phyloP scores from a whole-genome alignment of 164 flowering plant genomes.

The Cinnamomum chago region DNA sequence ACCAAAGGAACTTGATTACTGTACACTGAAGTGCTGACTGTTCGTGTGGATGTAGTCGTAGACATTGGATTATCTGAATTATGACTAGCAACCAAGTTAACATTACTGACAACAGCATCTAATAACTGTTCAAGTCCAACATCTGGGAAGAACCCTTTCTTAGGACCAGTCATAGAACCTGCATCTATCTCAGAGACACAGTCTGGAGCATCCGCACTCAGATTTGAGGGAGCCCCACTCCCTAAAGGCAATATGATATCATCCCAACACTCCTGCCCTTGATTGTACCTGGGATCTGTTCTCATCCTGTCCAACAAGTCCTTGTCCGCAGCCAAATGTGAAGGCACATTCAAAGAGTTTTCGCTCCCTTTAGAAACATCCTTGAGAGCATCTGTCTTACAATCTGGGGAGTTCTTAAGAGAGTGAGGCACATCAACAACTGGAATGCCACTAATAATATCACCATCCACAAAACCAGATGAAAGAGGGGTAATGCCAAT shows the following conservation, averaged over 20 bases:
- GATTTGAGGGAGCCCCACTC: conserved; percentile 16
- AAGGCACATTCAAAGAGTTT: conserved; percentile 15
- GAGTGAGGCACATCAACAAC: conserved; percentile 24
- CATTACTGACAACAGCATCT: conserved; percentile 26
- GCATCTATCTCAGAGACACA: conserved; percentile 36
- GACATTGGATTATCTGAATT: conserved; percentile 42
- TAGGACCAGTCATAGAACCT: conserved; percentile 21
- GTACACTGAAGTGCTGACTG: conserved; percentile 26
- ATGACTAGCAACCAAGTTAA: conserved; percentile 24
- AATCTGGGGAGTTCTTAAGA: conserved; percentile 27
- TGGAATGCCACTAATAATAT: background rate
- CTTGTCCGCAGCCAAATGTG: conserved; percentile 18
- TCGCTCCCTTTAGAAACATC: conserved; percentile 19
- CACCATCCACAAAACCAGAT: conserved; percentile 19
- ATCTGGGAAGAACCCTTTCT: conserved; percentile 59
- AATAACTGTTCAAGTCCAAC: conserved; percentile 55
- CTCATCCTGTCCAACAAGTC: conserved; percentile 36
- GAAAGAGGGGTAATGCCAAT: conserved; percentile 19
- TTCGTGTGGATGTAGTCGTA: conserved; percentile 34
- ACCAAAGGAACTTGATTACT: conserved; percentile 29
- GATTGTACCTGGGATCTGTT: conserved; percentile 19
- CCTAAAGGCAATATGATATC: conserved; percentile 29
- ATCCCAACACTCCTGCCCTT: conserved; percentile 31
- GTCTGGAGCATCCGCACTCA: conserved; percentile 25
- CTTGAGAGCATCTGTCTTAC: conserved; percentile 15